Evolutionary conservation across 208 protist genomes (phyloP).

Genomic region (Porcisia hertigi): DNA sequence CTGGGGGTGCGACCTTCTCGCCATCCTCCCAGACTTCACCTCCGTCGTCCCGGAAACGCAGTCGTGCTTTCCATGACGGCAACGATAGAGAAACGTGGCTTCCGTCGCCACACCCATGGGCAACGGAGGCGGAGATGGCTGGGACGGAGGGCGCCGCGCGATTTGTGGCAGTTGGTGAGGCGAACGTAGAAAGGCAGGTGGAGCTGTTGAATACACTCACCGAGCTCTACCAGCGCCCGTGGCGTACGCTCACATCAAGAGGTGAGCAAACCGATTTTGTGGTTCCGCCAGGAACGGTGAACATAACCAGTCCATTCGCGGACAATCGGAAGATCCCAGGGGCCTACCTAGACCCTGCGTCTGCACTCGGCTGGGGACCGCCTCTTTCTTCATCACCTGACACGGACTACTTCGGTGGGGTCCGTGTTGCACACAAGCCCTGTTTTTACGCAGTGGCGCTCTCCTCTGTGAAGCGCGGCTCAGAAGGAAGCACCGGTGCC

Average conservation of each 20-base stretch:
- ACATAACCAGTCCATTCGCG: constrained; percentile 70
- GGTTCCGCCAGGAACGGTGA: constrained; percentile 67
- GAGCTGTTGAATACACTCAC: constrained; percentile 61
- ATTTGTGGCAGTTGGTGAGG: constrained; percentile 67
- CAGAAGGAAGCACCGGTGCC: neutral
- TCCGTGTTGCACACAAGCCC: constrained; percentile 18
- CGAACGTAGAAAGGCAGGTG: constrained; percentile 64
- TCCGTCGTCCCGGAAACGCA: constrained; percentile 17
- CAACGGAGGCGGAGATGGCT: constrained; percentile 34
- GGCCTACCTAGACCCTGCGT: constrained; percentile 39
- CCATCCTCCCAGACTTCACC: neutral
- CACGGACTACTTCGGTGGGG: constrained; percentile 11
- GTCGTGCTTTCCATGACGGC: neutral
- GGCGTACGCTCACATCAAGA: constrained; percentile 48
- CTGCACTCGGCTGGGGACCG: constrained; percentile 49
- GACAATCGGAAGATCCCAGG: constrained; percentile 41
- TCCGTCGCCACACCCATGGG: constrained; percentile 76
- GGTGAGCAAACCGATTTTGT: constrained; percentile 80
- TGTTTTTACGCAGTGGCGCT: constrained; percentile 25
- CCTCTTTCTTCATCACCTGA: neutral
- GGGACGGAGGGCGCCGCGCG: constrained; percentile 4
- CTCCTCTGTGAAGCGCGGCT: constrained; percentile 2
- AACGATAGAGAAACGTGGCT: constrained; percentile 15
- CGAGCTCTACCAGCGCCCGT: constrained; percentile 67
- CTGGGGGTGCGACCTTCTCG: no score